Evolutionary conservation across 2,329 filamentous ascomycete species (phyloP).

Genomic region (Colletotrichum agaves): DNA sequence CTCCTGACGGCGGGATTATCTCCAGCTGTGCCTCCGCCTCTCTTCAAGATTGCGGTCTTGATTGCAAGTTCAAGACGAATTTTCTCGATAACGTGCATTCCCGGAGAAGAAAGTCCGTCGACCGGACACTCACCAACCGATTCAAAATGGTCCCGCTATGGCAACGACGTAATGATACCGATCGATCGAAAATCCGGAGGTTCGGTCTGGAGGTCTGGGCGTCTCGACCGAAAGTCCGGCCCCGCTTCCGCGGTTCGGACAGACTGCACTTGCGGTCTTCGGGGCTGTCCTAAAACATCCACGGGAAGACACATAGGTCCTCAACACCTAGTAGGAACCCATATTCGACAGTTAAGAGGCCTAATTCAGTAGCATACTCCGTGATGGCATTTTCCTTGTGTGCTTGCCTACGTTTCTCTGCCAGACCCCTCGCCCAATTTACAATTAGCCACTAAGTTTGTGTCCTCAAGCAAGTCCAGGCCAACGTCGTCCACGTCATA

Average conservation of each 20-base stretch:
- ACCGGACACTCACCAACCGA: not conserved
- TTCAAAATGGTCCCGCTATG: not conserved
- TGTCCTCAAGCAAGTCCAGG: not conserved
- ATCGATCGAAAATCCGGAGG: slow-evolving; percentile 2
- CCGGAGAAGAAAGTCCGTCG: too few species aligned
- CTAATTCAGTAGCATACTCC: not conserved
- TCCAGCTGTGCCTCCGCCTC: too few species aligned
- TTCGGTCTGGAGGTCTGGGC: slow-evolving; percentile 16
- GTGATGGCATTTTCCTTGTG: not conserved
- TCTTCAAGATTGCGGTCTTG: too few species aligned
- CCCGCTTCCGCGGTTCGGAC: not conserved
- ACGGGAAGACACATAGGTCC: not conserved
- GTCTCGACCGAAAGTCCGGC: not conserved
- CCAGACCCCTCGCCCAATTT: not conserved
- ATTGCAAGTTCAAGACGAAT: too few species aligned
- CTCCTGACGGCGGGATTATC: too few species aligned
- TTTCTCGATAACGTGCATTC: too few species aligned
- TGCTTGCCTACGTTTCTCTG: not conserved
- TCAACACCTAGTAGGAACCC: not conserved
- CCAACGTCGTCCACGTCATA: slow-evolving; percentile 16
- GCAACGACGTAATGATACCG: slow-evolving; percentile 8
- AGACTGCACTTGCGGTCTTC: not conserved
- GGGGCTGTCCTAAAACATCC: not conserved
- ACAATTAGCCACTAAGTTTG: not conserved
- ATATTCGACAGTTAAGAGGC: not conserved